A percentile compares a stretch with the other conserved stretches of the same genome.
Evolutionary conservation across 306 rosid genomes (phyloP).

Genomic region (Trifolium fragiferum): DNA sequence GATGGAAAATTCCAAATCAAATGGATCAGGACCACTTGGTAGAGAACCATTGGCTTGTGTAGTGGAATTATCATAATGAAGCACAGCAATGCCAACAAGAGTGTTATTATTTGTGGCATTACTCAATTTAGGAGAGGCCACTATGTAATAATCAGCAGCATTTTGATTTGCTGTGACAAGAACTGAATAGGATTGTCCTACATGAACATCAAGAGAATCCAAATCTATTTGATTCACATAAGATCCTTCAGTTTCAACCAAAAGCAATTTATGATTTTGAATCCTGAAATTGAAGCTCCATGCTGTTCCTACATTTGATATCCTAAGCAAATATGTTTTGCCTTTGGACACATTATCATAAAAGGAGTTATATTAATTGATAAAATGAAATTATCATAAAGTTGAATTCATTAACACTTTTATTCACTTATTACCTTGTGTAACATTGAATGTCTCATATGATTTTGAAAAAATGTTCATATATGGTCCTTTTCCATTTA

Average conservation of each 20-base stretch:
- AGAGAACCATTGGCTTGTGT: slow-evolving; percentile 56
- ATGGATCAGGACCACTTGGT: slow-evolving; percentile 70
- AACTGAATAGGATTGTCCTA: slow-evolving; percentile 87
- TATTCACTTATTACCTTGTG: slow-evolving; percentile 58
- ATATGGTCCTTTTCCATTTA: slow-evolving; percentile 75
- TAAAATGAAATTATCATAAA: slow-evolving; percentile 22
- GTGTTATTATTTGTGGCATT: slow-evolving; percentile 29
- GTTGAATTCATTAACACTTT: not conserved
- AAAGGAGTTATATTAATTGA: not conserved
- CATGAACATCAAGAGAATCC: slow-evolving; percentile 86
- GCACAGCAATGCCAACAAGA: slow-evolving; percentile 60
- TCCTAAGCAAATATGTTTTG: slow-evolving; percentile 75
- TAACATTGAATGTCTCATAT: slow-evolving; percentile 63
- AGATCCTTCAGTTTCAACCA: slow-evolving; percentile 94
- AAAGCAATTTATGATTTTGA: slow-evolving; percentile 65
- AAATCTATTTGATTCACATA: slow-evolving; percentile 61
- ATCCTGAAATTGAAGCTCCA: slow-evolving; percentile 84
- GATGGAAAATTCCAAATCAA: slow-evolving; percentile 64
- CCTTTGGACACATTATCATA: slow-evolving; percentile 54
- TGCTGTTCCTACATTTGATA: slow-evolving; percentile 82
- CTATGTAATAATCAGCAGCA: slow-evolving; percentile 71
- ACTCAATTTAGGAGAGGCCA: slow-evolving; percentile 69
- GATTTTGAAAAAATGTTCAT: slow-evolving; percentile 43
- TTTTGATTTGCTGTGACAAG: slow-evolving; percentile 74
- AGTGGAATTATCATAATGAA: slow-evolving; percentile 63